These are phyloP conservation scores for Penicillium manginii DNA, from an alignment of 495 filamentous ascomycete species.

Conservation along the genomic window DNA sequence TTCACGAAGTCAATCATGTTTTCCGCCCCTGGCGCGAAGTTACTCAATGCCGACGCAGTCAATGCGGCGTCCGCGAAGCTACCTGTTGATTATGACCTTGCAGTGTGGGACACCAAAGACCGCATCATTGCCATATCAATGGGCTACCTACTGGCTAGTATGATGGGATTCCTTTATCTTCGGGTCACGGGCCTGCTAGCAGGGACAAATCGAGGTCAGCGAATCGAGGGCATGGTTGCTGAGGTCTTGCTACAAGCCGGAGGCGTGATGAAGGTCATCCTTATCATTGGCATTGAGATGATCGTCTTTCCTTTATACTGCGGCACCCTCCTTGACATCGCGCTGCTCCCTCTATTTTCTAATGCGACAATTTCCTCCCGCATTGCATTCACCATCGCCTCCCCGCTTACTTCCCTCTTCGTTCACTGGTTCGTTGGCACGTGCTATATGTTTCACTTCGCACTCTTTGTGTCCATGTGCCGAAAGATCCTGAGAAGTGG, in stretches of 20 bases:
- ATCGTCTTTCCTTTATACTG: slow-evolving; percentile 96
- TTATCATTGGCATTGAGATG: slow-evolving; percentile 99
- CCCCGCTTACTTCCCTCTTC: slow-evolving; percentile 86
- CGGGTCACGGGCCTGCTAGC: slow-evolving; percentile 67
- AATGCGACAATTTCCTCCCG: slow-evolving; percentile 74
- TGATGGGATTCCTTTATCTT: slow-evolving; percentile 78
- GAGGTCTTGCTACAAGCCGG: slow-evolving; percentile 90
- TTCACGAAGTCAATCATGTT: slow-evolving; percentile 26
- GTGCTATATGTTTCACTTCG: slow-evolving; percentile 99
- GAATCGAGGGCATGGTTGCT: slow-evolving; percentile 76
- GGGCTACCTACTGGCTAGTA: slow-evolving; percentile 76
- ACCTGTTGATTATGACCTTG: slow-evolving; percentile 61
- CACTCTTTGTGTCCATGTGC: slow-evolving; percentile 98
- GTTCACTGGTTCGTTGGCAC: slow-evolving; percentile 99
- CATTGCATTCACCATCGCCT: slow-evolving; percentile 71
- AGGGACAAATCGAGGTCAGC: slow-evolving; percentile 64
- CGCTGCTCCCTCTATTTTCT: slow-evolving; percentile 86
- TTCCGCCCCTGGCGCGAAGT: slow-evolving; percentile 28
- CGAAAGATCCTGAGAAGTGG: slow-evolving; percentile 94
- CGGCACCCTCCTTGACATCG: slow-evolving; percentile 85
- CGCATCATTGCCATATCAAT: slow-evolving; percentile 76
- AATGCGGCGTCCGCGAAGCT: slow-evolving; percentile 25
- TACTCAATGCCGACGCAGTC: slow-evolving; percentile 28
- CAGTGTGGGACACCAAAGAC: slow-evolving; percentile 77
- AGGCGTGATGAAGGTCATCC: slow-evolving; percentile 94